Percentiles rank a stretch among this genome's conserved stretches.
Conservation (phyloP, 2,329 filamentous ascomycete genomes). For the Reticulascus tulasneorum region DNA sequence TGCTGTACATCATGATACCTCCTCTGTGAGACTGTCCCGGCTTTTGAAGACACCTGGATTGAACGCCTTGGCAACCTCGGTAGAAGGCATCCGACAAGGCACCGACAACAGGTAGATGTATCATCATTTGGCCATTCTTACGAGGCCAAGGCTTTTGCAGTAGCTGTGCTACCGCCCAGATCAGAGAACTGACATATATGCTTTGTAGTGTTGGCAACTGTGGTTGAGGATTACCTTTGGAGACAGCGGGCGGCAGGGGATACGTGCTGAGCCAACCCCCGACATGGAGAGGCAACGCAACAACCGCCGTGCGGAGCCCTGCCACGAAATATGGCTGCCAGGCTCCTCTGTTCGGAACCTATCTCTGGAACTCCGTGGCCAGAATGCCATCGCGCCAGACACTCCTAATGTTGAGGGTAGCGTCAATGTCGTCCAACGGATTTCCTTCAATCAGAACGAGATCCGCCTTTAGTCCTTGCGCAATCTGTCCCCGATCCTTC, state of each 20-base stretch:
- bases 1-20: slow-evolving; percentile 92
- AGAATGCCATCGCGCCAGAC: slow-evolving; percentile 14
- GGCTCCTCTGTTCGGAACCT: no score
- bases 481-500: slow-evolving; percentile 10
- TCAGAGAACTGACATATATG: no score
- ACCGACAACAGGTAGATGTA: slow-evolving; percentile 75
- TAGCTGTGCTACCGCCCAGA: slow-evolving; percentile 71
- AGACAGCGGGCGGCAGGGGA: no score
- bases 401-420: slow-evolving; percentile 6
- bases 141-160: slow-evolving; percentile 63
- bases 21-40: slow-evolving; percentile 76
- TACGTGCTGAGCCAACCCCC: no score
- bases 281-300: no score
- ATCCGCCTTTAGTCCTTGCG: slow-evolving; percentile 10
- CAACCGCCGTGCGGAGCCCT: no score
- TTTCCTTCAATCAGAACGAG: slow-evolving; percentile 14
- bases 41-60: slow-evolving; percentile 85
- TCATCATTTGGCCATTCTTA: slow-evolving; percentile 80
- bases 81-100: slow-evolving; percentile 73
- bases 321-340: no score
- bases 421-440: slow-evolving; percentile 4
- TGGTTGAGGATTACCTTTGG: no score
- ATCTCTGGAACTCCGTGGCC: background rate
- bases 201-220: no score
- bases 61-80: slow-evolving; percentile 86